These are phyloP conservation scores for Eucalyptus caleyi DNA, from an alignment of 345 rosid species.

Conservation along the genomic window DNA sequence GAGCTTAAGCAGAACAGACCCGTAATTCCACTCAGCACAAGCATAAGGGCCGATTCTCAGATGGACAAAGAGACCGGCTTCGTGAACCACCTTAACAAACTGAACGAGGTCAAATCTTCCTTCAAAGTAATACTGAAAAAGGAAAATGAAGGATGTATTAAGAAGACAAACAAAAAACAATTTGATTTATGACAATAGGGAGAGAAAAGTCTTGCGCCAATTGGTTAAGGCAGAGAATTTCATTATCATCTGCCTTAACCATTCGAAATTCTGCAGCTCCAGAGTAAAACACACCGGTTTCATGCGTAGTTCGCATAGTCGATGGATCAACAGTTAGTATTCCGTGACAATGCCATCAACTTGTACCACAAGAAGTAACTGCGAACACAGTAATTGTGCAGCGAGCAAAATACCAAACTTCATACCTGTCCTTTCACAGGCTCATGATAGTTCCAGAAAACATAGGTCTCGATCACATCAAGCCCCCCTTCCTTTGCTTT, in stretches of 20 bases:
- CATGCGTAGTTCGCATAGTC: not conserved
- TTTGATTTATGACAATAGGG: not conserved
- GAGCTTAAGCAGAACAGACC: slow-evolving; percentile 13
- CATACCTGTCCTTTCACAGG: slow-evolving; percentile 52
- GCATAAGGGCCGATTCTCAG: slow-evolving; percentile 70
- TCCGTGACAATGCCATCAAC: not conserved
- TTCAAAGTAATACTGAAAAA: slow-evolving; percentile 39
- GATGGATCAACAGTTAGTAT: not conserved
- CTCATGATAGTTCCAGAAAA: slow-evolving; percentile 63
- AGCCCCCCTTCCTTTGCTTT: slow-evolving; percentile 56
- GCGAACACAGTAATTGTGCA: not conserved
- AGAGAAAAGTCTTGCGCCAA: not conserved
- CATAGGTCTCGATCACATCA: slow-evolving; percentile 56
- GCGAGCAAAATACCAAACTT: not conserved
- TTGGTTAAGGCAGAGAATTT: not conserved
- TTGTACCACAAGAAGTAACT: not conserved
- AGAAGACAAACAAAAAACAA: not conserved
- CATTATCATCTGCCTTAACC: not conserved
- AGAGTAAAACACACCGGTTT: not conserved
- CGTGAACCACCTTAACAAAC: slow-evolving; percentile 42
- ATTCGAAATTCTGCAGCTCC: not conserved
- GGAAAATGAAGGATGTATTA: not conserved
- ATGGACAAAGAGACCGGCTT: slow-evolving; percentile 58
- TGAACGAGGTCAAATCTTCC: slow-evolving; percentile 58
- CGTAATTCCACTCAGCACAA: slow-evolving; percentile 72